A percentile compares a stretch with the other conserved stretches of the same genome.
These are phyloP conservation scores for Hippophae rhamnoides DNA, from an alignment of 306 rosid species.

Conservation along the genomic window DNA sequence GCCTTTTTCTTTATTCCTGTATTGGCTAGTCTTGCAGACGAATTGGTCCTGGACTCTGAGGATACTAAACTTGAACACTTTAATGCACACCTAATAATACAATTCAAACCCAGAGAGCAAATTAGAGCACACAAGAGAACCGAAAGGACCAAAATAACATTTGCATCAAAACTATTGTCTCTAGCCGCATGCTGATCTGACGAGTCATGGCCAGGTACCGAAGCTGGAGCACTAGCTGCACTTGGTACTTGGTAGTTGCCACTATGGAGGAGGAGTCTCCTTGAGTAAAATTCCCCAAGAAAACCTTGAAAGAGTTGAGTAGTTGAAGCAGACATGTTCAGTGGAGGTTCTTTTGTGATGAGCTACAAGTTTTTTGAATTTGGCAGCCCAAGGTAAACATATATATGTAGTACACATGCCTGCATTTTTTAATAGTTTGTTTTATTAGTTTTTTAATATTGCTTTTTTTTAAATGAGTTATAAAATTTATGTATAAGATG, in stretches of 20 bases:
- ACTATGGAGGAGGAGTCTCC: constrained; percentile 53
- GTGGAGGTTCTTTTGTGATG: not conserved
- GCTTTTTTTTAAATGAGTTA: no score
- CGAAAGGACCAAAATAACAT: constrained; percentile 88
- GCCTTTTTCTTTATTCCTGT: constrained; percentile 72
- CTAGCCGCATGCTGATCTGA: constrained; percentile 23
- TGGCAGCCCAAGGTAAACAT: constrained; percentile 5
- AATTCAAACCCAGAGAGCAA: constrained; percentile 74
- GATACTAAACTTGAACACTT: constrained; percentile 47
- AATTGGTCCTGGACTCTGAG: constrained; percentile 13
- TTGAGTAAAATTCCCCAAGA: constrained; percentile 37
- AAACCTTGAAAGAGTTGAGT: constrained; percentile 25
- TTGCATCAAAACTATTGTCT: constrained; percentile 52
- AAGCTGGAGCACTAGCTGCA: constrained; percentile 23
- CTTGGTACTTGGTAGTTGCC: constrained; percentile 26
- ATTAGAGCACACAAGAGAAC: constrained; percentile 78
- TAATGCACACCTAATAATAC: constrained; percentile 69
- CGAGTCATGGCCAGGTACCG: constrained; percentile 15
- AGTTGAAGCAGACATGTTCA: constrained; percentile 37
- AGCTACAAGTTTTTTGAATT: not conserved
- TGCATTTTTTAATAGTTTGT: no score
- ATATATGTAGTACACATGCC: no score
- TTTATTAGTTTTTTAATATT: no score
- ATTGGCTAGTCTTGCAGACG: constrained; percentile 19
- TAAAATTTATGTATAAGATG: no score